Evolutionary conservation across 129 eudicot species (phyloP), one percentile per base, ranked within the genome.

Genomic region (Rutidosis leptorrhynchoides): DNA sequence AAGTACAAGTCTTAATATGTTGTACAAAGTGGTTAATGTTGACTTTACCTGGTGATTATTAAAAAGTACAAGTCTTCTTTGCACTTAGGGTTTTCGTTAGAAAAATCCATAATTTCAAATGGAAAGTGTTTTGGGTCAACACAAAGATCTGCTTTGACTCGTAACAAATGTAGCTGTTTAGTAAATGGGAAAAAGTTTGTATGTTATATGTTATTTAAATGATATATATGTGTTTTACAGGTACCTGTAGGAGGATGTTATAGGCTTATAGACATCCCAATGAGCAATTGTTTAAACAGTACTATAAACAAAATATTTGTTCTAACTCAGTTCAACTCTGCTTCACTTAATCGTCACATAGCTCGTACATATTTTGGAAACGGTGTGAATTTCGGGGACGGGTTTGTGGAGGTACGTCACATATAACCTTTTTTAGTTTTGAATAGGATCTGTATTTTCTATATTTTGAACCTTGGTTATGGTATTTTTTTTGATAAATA

Each of bases 211-310:
- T 15, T 25, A 67, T 74, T 74, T 46, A 6, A 40, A 37, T 52
- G 22, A 53, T 45, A 51, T 46, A 40, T n/a, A n/a, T n/a, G n/a
- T 60, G 16, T 35, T 53, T 6, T 76, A 22, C 78, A 93, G 98
- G 95, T 93, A 64, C 98, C 98, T 9, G 85, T 93, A 58, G 98
- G 96, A 62, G 98, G 98, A 63, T 93, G 98, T 82, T 93, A 93
- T 71, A 78, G 96, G 77, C 92, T 93, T 27, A 93, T 93, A 54
- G 98, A 93, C 77, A 88, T 93, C 64, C 98, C 98, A 7, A 88
- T 93, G 98, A 93, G 98, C 81, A 93, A 93, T 70, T 93, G 98
- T 69, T 82, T 93, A 45, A 93, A 93, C 79, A 93, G 98, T 52
- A 82, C 84, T 52, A 88, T 93, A 66, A 93, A 88, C 83, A 93